Conservation (phyloP, 306 rosid genomes). For the Cicer yamashitae region DNA sequence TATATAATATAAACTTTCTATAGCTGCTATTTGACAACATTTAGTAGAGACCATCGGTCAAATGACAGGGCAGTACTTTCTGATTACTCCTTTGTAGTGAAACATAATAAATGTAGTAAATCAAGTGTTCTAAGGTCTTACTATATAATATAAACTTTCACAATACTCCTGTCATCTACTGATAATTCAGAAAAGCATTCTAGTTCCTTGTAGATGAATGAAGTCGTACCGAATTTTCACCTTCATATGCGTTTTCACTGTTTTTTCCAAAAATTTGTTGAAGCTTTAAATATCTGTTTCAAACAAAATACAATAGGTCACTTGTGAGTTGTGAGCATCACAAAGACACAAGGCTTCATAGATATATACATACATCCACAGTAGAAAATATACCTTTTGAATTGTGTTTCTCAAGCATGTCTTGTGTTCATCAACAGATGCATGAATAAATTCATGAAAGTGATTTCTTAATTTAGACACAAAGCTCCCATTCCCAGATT, state of each 20-base stretch:
- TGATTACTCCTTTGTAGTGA: not conserved
- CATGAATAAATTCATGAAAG: conserved; percentile 61
- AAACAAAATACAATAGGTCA: conserved; percentile 33
- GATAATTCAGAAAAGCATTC: conserved; percentile 40
- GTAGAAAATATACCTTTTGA: conserved; percentile 49
- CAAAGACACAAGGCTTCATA: not conserved
- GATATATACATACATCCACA: conserved; percentile 4
- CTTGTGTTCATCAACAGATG: conserved; percentile 63
- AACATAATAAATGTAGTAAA: conserved; percentile 25
- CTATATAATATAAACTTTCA: conserved; percentile 18
- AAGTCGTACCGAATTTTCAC: conserved; percentile 47
- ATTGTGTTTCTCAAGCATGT: conserved; percentile 62
- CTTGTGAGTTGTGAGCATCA: not conserved
- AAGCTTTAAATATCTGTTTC: conserved; percentile 55
- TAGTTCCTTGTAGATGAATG: conserved; percentile 45
- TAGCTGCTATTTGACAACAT: too few relatives aligned
- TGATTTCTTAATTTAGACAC: conserved; percentile 59
- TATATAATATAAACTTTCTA: not conserved
- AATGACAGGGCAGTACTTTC: not conserved
- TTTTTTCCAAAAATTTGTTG: conserved; percentile 43
- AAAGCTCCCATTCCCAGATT: conserved; percentile 64
- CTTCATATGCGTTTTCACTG: conserved; percentile 36
- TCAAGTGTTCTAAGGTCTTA: not conserved
- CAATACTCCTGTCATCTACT: not conserved
- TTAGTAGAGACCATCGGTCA: not conserved